Evolutionary conservation across 176 grass and related monocot species (phyloP).

Genomic region (Musa acuminata): DNA sequence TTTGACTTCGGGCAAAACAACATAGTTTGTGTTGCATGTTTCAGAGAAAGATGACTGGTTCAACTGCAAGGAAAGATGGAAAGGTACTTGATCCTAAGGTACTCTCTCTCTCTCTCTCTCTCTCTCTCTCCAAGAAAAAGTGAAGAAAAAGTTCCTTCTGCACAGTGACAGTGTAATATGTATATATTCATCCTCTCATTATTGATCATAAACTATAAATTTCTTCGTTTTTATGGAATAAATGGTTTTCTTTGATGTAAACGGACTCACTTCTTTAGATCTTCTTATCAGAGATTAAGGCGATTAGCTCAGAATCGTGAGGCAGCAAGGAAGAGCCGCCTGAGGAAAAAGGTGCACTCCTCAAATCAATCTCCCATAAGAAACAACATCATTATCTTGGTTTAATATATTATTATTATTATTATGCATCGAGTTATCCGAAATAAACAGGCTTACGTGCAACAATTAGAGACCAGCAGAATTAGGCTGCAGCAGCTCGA

Average conservation of each 20-base stretch:
- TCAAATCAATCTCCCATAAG: background rate
- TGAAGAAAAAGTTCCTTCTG: background rate
- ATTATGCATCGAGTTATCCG: background rate
- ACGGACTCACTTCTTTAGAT: too few relatives aligned
- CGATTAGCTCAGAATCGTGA: slow-evolving; percentile 96
- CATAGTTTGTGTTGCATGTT: slow-evolving; percentile 21
- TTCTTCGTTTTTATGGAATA: too few relatives aligned
- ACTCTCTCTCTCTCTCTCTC: too few relatives aligned
- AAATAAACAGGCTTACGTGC: slow-evolving; percentile 68
- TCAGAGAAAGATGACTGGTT: slow-evolving; percentile 51
- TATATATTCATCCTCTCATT: background rate
- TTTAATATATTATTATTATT: background rate
- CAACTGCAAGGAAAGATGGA: slow-evolving; percentile 66
- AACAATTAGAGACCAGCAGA: slow-evolving; percentile 86
- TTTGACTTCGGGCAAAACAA: slow-evolving; percentile 17
- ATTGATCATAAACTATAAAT: background rate
- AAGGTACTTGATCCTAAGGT: slow-evolving; percentile 77
- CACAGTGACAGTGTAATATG: background rate
- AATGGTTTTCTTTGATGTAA: too few relatives aligned
- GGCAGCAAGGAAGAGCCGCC: slow-evolving; percentile 90
- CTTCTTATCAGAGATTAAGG: slow-evolving; percentile 47
- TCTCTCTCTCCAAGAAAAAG: background rate
- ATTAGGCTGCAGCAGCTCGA: slow-evolving; percentile 88
- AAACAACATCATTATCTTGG: background rate
- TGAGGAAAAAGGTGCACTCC: slow-evolving; percentile 77